These are phyloP conservation scores for Diplodia scrobiculata DNA, from an alignment of 2,329 filamentous ascomycete genomes.

Conservation along the genomic window DNA sequence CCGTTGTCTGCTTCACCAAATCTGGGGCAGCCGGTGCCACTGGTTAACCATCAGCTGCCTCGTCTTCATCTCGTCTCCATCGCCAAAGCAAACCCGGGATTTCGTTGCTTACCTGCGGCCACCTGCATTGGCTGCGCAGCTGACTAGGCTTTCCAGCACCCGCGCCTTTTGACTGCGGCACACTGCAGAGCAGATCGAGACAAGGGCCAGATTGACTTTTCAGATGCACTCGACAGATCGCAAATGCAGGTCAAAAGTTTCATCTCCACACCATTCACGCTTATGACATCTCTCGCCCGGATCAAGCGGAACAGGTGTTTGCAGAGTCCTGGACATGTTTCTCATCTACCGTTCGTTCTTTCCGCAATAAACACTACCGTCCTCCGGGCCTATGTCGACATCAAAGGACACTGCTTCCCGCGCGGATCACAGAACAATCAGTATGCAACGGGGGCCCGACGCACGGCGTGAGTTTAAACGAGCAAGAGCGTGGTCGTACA, in stretches of 20 bases:
- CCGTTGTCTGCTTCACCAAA: background rate
- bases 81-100: conserved; percentile 2
- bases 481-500: background rate
- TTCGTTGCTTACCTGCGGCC: conserved; percentile 1
- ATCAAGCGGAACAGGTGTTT: background rate
- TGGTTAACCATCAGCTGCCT: background rate
- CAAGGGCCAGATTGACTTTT: background rate
- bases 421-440: background rate
- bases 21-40: background rate
- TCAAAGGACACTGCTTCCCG: background rate
- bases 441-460: background rate
- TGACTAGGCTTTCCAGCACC: background rate
- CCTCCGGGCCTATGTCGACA: background rate
- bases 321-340: background rate
- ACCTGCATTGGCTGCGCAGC: conserved; percentile 11
- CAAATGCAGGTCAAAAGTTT: conserved; percentile 1
- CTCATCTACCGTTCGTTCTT: background rate
- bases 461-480: conserved; percentile 4
- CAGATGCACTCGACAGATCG: conserved; percentile 1
- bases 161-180: conserved; percentile 3
- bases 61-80: conserved; percentile 1
- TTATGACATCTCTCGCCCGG: background rate
- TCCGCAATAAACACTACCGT: background rate
- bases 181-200: conserved; percentile 16
- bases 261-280: background rate